Percentiles rank a stretch among this genome's conserved stretches.
Conservation (phyloP, 169 alveolate genomes). For the Plasmodium blacklocki region DNA sequence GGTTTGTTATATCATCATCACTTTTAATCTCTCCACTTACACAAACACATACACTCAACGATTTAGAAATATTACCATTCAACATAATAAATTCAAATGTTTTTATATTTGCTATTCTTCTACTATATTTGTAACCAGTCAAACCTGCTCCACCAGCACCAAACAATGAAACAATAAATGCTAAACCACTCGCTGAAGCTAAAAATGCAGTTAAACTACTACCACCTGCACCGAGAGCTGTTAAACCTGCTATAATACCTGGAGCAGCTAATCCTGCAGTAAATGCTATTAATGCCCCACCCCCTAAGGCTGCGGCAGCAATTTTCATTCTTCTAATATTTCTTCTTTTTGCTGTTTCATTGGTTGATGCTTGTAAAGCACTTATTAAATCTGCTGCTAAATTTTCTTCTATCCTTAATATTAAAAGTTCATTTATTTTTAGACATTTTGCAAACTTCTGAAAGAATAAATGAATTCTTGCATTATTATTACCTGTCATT, state of each 20-base stretch:
- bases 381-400: conserved; percentile 83
- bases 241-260: conserved; percentile 89
- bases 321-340: conserved; percentile 81
- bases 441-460: conserved; percentile 79
- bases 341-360: conserved; percentile 78
- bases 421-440: conserved; percentile 81
- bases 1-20: conserved; percentile 80
- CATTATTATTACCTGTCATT: conserved; percentile 84
- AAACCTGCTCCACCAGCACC: conserved; percentile 91
- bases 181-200: conserved; percentile 88
- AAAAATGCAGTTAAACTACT: conserved; percentile 85
- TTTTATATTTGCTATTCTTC: conserved; percentile 83
- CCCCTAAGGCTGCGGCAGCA: conserved; percentile 90
- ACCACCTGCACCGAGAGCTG: conserved; percentile 85
- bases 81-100: conserved; percentile 85
- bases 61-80: conserved; percentile 82
- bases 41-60: conserved; percentile 86
- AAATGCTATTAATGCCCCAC: conserved; percentile 89
- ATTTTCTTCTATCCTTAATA: conserved; percentile 82
- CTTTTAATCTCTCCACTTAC: conserved; percentile 84
- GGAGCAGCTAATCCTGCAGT: conserved; percentile 94
- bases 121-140: conserved; percentile 86
- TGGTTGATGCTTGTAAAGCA: conserved; percentile 78
- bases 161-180: conserved; percentile 84
- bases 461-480: conserved; percentile 82